Evolutionary conservation across 306 rosid genomes (phyloP), one percentile per base, ranked within the genome.

Genomic region (Senna tora): DNA sequence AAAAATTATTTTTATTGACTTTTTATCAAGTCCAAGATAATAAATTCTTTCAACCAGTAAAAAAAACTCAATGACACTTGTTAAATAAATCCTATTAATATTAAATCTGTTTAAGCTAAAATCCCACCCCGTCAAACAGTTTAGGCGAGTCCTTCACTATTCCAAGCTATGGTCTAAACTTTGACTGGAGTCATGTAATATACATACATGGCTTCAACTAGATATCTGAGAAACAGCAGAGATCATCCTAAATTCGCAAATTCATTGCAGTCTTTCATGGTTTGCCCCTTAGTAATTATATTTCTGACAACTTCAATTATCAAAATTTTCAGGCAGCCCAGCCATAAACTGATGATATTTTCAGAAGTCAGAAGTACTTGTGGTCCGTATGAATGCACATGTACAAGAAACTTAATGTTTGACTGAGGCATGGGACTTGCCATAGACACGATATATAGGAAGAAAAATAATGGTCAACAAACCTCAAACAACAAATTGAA

Each of bases 351-450:
- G 50, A 34, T 52, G 66, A 22, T 56, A 50, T 58, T 51, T 67
- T 17, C 25, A 25, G 30, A 25, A 25, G 30, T 25, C 30, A 25
- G 46, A 41, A 62, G 52, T n/a, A 28, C 74, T 50, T 50, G 54
- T 6, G 67, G 9, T 51, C 69, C 17, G 3, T 50, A 67, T 59
- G 15, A 30, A 45, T 34, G 49, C 19, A 30, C 65, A 49, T 16
- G 15, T 38, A 52, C 2, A 10, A 52, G 42, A 58, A 46, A 15
- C 60, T 63, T 41, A 59, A 11, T 50, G 72, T 65, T 49, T 25
- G 36, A 56, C 66, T 33, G 51, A 59, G 39, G 32, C 50, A 70
- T 20, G 14, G 5, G 15, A 71, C 79, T 81, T 65, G 49, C 62
- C 72, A 32, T 10, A 65, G 21, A 41, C 67, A 9, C 4, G 57